Conservation (phyloP, 73 alveolate species). For the Tetrahymena malaccensis region DNA sequence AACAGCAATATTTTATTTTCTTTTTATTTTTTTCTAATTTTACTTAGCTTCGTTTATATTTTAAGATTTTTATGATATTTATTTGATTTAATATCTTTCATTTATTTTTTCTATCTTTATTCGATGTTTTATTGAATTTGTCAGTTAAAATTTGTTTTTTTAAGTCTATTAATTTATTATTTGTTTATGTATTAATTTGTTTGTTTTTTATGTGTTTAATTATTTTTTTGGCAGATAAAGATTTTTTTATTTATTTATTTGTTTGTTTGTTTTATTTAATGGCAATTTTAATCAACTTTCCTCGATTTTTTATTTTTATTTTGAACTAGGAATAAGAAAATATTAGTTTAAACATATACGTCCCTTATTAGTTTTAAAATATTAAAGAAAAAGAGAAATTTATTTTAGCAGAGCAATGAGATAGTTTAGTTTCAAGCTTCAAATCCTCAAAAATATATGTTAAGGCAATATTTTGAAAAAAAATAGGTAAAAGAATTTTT, state of each 20-base stretch:
- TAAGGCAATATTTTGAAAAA: not conserved
- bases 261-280: not conserved
- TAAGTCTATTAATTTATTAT: not conserved
- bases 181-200: not conserved
- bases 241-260: not conserved
- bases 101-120: not conserved
- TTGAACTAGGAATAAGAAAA: not conserved
- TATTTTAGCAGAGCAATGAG: not conserved
- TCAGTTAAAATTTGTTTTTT: not conserved
- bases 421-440: not conserved
- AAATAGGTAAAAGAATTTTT: not conserved
- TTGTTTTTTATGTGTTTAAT: not conserved
- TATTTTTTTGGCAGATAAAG: not conserved
- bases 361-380: not conserved
- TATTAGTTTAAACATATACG: not conserved
- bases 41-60: too few species aligned
- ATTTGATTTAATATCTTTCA: not conserved
- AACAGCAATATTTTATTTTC: too few species aligned
- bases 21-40: too few species aligned
- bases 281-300: not conserved
- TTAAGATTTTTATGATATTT: not conserved
- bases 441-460: not conserved
- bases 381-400: not conserved
- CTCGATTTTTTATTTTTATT: not conserved
- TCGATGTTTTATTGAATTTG: not conserved